These are phyloP conservation scores for Xylaria venustula DNA, from an alignment of 495 filamentous ascomycete species.

Conservation along the genomic window DNA sequence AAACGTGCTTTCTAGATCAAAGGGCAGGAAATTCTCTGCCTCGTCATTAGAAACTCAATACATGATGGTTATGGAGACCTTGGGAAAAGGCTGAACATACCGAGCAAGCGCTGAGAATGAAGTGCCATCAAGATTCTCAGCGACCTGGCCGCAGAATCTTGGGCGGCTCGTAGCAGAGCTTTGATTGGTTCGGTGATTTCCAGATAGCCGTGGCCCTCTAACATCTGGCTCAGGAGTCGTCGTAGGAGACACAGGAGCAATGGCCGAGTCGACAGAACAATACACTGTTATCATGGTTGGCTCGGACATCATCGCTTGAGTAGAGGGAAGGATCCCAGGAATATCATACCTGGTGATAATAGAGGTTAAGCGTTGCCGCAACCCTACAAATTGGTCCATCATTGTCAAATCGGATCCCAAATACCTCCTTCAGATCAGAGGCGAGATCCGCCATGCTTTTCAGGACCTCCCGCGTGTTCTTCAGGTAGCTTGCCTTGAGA, in stretches of 20 bases:
- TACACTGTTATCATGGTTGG: neutral
- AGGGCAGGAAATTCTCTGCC: neutral
- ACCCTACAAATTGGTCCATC: neutral
- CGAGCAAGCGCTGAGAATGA: neutral
- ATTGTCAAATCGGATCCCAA: neutral
- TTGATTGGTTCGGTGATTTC: neutral
- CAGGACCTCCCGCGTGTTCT: neutral
- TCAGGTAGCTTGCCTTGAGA: neutral
- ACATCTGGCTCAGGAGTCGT: neutral
- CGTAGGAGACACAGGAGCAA: neutral
- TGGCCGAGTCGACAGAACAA: neutral
- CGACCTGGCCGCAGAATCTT: neutral
- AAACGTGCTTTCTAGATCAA: slow-evolving; percentile 5
- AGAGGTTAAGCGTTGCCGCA: neutral
- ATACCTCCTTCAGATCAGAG: neutral
- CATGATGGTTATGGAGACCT: neutral
- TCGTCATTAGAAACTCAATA: neutral
- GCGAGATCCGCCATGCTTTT: slow-evolving; percentile 1
- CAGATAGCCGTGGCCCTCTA: neutral
- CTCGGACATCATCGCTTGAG: neutral
- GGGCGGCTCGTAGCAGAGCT: neutral
- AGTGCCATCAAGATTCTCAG: slow-evolving; percentile 1
- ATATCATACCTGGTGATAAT: neutral
- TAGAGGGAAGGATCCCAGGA: neutral
- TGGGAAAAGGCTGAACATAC: neutral